Percentiles rank a stretch among this genome's conserved stretches.
Evolutionary conservation across 345 rosid species (phyloP).

Genomic region (Hirschfeldia incana): DNA sequence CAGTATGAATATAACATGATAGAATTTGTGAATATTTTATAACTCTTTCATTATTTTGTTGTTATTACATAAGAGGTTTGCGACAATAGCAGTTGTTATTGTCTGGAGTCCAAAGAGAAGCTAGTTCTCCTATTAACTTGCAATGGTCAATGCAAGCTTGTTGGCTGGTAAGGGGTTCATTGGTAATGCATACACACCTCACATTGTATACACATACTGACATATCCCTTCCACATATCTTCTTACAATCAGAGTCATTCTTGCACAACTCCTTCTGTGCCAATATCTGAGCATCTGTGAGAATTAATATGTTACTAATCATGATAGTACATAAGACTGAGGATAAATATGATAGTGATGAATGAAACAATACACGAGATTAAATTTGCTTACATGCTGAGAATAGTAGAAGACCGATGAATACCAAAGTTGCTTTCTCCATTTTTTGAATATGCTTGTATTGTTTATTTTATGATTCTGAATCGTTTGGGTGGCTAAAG

Average conservation of each 20-base stretch:
- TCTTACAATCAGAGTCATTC: background rate
- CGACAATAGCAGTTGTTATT: background rate
- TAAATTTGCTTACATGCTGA: constrained; percentile 7
- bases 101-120: background rate
- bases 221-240: background rate
- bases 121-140: background rate
- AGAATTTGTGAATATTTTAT: background rate
- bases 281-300: constrained; percentile 1
- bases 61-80: background rate
- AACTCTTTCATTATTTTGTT: background rate
- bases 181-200: background rate
- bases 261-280: background rate
- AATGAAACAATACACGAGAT: constrained; percentile 1
- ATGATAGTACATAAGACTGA: background rate
- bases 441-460: constrained; percentile 3
- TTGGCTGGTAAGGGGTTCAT: background rate
- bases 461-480: background rate
- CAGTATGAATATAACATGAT: background rate
- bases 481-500: background rate
- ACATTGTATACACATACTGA: background rate
- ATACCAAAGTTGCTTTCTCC: constrained; percentile 8
- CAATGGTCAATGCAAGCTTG: constrained; percentile 10
- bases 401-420: constrained; percentile 18
- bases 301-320: background rate
- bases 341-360: background rate